Evolutionary conservation across 169 alveolate species (phyloP).

Genomic region (Blepharisma undulans): DNA sequence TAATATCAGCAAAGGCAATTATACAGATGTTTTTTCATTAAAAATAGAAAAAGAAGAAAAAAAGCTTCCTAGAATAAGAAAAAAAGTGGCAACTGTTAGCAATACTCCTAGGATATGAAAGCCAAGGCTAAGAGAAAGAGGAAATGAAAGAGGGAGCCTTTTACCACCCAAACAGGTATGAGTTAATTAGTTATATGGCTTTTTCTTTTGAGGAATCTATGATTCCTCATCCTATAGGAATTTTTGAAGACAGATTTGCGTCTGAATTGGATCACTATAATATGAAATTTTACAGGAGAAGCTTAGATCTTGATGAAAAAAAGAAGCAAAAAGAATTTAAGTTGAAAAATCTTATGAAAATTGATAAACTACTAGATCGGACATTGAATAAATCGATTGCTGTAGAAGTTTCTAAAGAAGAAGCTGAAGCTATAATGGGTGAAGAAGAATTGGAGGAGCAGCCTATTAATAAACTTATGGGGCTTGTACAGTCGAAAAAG

Average conservation of each 20-base stretch:
- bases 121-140: neutral
- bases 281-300: neutral
- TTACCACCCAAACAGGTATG: neutral
- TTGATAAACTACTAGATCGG: neutral
- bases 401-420: neutral
- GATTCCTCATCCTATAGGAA: neutral
- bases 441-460: neutral
- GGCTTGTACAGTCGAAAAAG: neutral
- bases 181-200: neutral
- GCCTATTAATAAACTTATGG: neutral
- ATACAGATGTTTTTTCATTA: neutral
- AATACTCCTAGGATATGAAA: neutral
- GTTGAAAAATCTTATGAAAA: neutral
- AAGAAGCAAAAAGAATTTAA: neutral
- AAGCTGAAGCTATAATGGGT: neutral
- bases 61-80: neutral
- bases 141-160: neutral
- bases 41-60: neutral
- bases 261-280: neutral
- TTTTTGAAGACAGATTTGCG: neutral
- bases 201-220: neutral
- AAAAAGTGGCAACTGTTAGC: neutral
- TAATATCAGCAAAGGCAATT: neutral
- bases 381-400: neutral
- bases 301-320: neutral